Base-by-base conservation (phyloP, 2,329 filamentous ascomycete species). In the Purpureocillium takamizusanense region DNA sequence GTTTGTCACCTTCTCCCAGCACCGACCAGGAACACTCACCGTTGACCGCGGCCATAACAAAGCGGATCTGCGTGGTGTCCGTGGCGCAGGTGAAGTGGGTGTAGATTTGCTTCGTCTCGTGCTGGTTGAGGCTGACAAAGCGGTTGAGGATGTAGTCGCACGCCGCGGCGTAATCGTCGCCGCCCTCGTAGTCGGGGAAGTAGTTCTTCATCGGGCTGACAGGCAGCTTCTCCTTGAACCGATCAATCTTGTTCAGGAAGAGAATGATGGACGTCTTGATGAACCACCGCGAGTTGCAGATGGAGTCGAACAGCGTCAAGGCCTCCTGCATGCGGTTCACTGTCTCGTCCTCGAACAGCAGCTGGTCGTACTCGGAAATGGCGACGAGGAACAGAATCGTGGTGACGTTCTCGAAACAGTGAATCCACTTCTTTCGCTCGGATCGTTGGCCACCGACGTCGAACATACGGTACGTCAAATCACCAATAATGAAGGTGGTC, bases 31-130 rank as follows among this genome's bases (percentile, higher is more conserved):
- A 11, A 2, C 34, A 61, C 81, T 56, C 75, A 95, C 89, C 89
- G 69, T 98, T 98, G 58, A 98, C 92, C 51, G 92, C 92, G 45
- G 90, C 89, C 92, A 98, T 98, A 67, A 98, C 92, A 73, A 98
- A 97, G 59, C 92, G 83, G 55, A 98, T 98, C 66, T 98, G 92
- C 56, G 92, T 95, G 25, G 92, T 98, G 61, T 98, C 92, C 35
- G 92, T 98, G 44, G 92, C 92, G 62, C 92, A 97, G 36, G 92
- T 98, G 69, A 98, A 98, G 67, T 97, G 92, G 42, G 92, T 98
- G 74, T 98, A 98, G 63, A 98, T 97, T 65, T 98, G 92, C 75
- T 98, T 98, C 39, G 88, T 95, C 72, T 97, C 92, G 62, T 95
- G 90, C 67, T 97, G 92, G 71, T 98, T 98, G 60, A 98, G 72